These are phyloP conservation scores for Nepenthes mirabilis DNA, from an alignment of 148 eudicot genomes.

Conservation along the genomic window DNA sequence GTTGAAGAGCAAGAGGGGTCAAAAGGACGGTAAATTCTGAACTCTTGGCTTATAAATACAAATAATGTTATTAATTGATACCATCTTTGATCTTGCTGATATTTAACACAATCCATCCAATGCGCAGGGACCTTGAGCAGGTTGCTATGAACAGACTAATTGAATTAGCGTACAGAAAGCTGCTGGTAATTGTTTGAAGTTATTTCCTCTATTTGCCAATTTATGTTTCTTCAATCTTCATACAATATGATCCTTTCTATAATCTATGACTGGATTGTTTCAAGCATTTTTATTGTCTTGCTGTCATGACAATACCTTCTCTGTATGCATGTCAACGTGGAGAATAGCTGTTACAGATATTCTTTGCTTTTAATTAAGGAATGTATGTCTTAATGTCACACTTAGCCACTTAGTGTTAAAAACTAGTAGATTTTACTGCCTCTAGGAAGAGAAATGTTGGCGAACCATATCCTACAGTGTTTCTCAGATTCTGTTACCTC, in stretches of 20 bases:
- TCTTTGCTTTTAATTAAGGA: too few species aligned
- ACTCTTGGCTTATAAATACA: not conserved
- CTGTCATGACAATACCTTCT: not conserved
- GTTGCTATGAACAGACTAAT: conserved; percentile 60
- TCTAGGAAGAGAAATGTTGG: too few species aligned
- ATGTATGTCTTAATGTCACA: too few species aligned
- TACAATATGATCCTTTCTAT: not conserved
- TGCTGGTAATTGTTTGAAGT: conserved; percentile 35
- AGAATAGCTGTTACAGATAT: not conserved
- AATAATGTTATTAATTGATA: not conserved
- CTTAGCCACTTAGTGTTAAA: too few species aligned
- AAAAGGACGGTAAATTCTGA: conserved; percentile 36
- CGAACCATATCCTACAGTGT: too few species aligned
- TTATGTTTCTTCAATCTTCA: not conserved
- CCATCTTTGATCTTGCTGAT: conserved; percentile 5
- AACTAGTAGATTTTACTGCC: too few species aligned
- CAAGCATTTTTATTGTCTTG: not conserved
- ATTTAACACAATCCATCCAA: conserved; percentile 2
- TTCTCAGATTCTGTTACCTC: too few species aligned
- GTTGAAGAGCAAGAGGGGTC: conserved; percentile 31
- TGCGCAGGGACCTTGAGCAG: conserved; percentile 63
- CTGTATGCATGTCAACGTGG: not conserved
- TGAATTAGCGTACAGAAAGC: conserved; percentile 64
- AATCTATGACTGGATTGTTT: not conserved
- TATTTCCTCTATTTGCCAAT: not conserved